Conservation (phyloP, 176 grass and related monocot species). For the Oryza brachyantha region DNA sequence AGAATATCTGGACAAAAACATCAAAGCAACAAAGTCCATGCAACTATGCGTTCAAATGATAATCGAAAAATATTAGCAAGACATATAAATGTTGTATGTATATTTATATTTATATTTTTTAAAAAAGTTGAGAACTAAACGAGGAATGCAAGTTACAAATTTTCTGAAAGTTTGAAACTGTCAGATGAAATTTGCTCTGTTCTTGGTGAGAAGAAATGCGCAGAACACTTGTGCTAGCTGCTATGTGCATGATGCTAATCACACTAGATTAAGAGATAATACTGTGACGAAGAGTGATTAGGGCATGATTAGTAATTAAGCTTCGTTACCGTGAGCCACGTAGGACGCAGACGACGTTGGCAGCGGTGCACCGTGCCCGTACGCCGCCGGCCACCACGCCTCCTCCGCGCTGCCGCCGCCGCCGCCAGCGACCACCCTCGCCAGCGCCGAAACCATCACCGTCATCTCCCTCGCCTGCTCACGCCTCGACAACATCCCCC, state of each 20-base stretch:
- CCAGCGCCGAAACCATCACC: constrained; percentile 53
- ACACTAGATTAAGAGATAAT: neutral
- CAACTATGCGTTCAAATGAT: neutral
- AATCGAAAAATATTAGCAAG: neutral
- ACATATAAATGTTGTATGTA: neutral
- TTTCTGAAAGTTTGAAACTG: neutral
- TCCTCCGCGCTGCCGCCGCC: neutral
- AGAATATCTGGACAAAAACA: neutral
- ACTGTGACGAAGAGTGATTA: neutral
- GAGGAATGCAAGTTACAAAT: neutral
- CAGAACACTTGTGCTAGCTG: too few species aligned
- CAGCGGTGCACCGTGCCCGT: neutral
- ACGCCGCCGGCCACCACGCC: constrained; percentile 6
- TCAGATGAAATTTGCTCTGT: neutral
- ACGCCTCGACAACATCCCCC: constrained; percentile 30
- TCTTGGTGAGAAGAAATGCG: too few species aligned
- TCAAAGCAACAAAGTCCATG: neutral
- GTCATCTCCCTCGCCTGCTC: constrained; percentile 42
- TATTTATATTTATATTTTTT: too few species aligned
- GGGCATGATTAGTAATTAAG: neutral
- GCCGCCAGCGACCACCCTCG: constrained; percentile 40
- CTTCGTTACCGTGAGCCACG: neutral
- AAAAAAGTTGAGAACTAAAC: neutral
- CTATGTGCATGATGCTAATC: neutral
- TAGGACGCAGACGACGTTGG: neutral